Base-by-base conservation (phyloP, 1,284 basidiomycete species). In the Leucoagaricus sp. region DNA sequence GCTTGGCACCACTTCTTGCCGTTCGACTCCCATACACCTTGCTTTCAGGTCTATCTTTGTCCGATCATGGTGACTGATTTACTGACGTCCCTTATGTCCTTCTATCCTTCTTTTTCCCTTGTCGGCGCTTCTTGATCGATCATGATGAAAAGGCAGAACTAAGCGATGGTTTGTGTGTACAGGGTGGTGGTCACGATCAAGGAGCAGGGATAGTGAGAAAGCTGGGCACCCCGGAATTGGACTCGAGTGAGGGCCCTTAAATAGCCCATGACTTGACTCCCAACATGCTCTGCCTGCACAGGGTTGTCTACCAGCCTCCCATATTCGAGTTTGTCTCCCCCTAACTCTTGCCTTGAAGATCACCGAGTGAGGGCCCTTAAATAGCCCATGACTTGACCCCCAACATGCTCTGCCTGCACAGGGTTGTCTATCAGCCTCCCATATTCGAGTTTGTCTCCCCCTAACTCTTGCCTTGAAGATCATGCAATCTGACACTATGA, bases 201-300 rank as follows among this genome's bases (percentile, higher is more conserved):
- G 34, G n/a, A 40, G 31, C 6, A 46, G 34, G 45, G 36, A 15
- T 10, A 15, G n/a, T 15, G 41, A 23, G 31, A n/a, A 25, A 29
- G 33, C 13, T 33, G 5, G 3, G 7, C 28, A 34, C 31, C 21
- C 44, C 23, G 19, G 29, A 50, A 40, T 38, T 40, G 40, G 7
- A n/a, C 21, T 4, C 6, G 26, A 8, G n/a, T 21, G 26, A 15
- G 33, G 25, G 28, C 46, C 54, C 28, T 55, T 50, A 56, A 45
- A 50, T 50, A 56, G 48, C 31, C 41, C 31, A 25, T 23, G 42
- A 45, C 29, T 23, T 36, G 31, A 17, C 31, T 7, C 34, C 28
- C 38, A 34, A 17, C 33, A 57, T 57, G 55, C 40, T 45, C 23
- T 13, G 19, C n/a, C 26, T 57, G n/a, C 36, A 47, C 41, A 46